Evolutionary conservation across 805 yeast species (phyloP).

Genomic region (Candida vartiovaarae): DNA sequence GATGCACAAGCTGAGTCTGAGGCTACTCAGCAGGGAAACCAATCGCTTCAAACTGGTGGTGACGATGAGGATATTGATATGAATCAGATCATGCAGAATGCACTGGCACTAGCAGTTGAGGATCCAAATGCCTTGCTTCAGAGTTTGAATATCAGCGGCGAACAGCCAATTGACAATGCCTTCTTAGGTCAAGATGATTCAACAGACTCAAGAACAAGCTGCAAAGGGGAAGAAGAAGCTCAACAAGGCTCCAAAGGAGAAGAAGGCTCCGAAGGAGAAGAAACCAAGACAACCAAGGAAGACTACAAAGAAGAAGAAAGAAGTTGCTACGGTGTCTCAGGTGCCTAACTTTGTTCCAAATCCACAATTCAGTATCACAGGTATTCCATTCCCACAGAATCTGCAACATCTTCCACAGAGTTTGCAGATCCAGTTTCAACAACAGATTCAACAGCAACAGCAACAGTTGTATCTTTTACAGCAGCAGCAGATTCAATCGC

Average conservation of each 20-base stretch:
- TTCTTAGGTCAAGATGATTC: slow-evolving; percentile 18
- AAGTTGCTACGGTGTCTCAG: slow-evolving; percentile 16
- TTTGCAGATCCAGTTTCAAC: slow-evolving; percentile 19
- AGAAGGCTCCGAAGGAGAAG: slow-evolving; percentile 20
- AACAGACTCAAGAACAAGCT: slow-evolving; percentile 18
- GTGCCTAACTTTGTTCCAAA: slow-evolving; percentile 19
- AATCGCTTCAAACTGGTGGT: slow-evolving; percentile 1
- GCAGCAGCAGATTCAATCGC: slow-evolving; percentile 4
- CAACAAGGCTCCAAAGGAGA: slow-evolving; percentile 15
- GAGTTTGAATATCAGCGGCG: slow-evolving; percentile 27
- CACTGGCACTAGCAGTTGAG: slow-evolving; percentile 68
- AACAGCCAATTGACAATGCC: slow-evolving; percentile 5
- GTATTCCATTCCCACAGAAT: slow-evolving; percentile 18
- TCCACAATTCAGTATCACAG: slow-evolving; percentile 12
- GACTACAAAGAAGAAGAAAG: slow-evolving; percentile 22
- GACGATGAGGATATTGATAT: slow-evolving; percentile 49
- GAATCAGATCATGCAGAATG: slow-evolving; percentile 71
- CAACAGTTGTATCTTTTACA: slow-evolving; percentile 11
- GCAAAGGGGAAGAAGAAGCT: slow-evolving; percentile 13
- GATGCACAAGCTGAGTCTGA: slow-evolving; percentile 25
- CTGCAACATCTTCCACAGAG: slow-evolving; percentile 17
- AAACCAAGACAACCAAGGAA: slow-evolving; percentile 24
- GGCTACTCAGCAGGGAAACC: slow-evolving; percentile 3
- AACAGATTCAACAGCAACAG: slow-evolving; percentile 20
- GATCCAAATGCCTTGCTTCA: slow-evolving; percentile 40